phyloP scores from a whole-genome alignment of 805 yeast species.

The Wickerhamomyces rabaulensis region DNA sequence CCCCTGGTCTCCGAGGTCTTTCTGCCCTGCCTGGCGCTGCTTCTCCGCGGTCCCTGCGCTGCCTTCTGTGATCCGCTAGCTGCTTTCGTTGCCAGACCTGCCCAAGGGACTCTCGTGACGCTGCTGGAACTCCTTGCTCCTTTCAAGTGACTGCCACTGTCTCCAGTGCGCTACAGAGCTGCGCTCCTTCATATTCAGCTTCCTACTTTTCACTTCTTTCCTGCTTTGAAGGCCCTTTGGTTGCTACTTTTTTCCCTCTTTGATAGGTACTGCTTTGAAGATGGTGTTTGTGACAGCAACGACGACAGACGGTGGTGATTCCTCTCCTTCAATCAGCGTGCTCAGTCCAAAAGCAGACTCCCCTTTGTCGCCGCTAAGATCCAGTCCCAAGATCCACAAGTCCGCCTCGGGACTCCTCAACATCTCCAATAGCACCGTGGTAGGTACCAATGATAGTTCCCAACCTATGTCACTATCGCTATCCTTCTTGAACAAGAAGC shows the following conservation, averaged over 20 bases:
- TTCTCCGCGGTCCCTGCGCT: no score
- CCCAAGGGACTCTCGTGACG: no score
- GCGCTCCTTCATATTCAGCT: no score
- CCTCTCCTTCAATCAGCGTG: neutral
- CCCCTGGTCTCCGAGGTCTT: no score
- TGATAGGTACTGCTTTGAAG: neutral
- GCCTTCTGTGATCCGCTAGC: no score
- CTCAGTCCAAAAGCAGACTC: neutral
- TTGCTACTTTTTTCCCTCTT: neutral
- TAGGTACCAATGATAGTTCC: neutral
- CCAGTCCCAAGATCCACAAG: neutral
- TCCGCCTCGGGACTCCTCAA: neutral
- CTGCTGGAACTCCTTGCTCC: no score
- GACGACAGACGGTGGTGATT: neutral
- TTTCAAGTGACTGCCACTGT: no score
- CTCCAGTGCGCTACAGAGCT: no score
- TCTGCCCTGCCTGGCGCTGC: no score
- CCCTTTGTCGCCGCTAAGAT: neutral
- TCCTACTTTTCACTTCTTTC: no score
- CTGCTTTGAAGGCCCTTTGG: neutral
- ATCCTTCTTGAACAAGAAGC: conserved; percentile 18
- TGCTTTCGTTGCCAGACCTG: no score
- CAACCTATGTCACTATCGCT: conserved; percentile 13
- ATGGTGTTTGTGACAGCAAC: neutral
- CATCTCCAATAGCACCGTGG: neutral